Evolutionary conservation across 139 green algal species (phyloP).

Genomic region (Picochlorum sp.): DNA sequence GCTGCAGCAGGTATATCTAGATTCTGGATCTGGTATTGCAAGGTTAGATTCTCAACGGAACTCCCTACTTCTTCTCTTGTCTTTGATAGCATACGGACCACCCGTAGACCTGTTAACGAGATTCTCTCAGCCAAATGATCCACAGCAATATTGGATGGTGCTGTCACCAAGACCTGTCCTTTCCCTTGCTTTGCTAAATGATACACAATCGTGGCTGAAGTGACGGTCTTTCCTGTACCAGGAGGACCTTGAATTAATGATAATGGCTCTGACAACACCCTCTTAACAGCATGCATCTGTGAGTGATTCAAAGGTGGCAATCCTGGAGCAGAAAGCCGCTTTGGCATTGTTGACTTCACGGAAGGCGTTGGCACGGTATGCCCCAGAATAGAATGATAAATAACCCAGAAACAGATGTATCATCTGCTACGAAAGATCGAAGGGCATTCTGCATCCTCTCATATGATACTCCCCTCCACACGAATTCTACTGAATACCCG

Average conservation of each 20-base stretch:
- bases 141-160: constrained; percentile 94
- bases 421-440: constrained; percentile 78
- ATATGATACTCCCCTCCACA: constrained; percentile 88
- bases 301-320: constrained; percentile 93
- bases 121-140: constrained; percentile 97
- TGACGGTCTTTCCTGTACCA: constrained; percentile 98
- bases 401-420: constrained; percentile 65
- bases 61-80: constrained; percentile 73
- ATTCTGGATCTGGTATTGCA: constrained; percentile 90
- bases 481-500: constrained; percentile 83
- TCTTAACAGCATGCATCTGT: constrained; percentile 63
- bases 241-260: constrained; percentile 83
- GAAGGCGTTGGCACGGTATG: constrained; percentile 58
- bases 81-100: constrained; percentile 88
- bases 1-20: constrained; percentile 61
- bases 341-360: constrained; percentile 34
- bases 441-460: constrained; percentile 87
- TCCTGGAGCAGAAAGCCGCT: constrained; percentile 59
- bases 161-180: constrained; percentile 85
- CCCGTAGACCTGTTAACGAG: constrained; percentile 77
- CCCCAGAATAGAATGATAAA: constrained; percentile 73
- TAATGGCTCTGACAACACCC: constrained; percentile 72
- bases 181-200: constrained; percentile 63
- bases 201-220: constrained; percentile 90
- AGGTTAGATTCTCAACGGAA: constrained; percentile 86